These are phyloP conservation scores for Epichloe brachyelytri DNA, from an alignment of 2,329 filamentous ascomycete genomes.

Conservation along the genomic window DNA sequence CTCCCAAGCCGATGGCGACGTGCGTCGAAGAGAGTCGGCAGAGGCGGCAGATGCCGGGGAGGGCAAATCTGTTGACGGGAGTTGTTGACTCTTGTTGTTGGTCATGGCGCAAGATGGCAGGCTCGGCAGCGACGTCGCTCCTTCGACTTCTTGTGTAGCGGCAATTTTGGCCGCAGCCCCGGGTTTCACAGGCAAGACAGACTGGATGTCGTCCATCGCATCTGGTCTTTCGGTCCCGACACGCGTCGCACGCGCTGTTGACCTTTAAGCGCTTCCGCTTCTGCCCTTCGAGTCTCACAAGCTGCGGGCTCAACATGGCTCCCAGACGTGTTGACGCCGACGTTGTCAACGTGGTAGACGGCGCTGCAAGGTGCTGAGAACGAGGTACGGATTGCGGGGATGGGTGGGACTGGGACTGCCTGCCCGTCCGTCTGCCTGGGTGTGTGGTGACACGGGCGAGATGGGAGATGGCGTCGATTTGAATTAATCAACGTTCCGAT, in stretches of 20 bases:
- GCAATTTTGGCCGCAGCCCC: background rate
- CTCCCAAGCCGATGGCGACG: background rate
- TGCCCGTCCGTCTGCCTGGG: too few relatives aligned
- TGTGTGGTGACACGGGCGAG: too few relatives aligned
- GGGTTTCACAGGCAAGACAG: slow-evolving; percentile 3
- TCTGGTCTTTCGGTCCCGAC: slow-evolving; percentile 2
- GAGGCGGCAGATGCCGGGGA: background rate
- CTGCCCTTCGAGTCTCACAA: background rate
- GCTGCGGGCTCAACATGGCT: background rate
- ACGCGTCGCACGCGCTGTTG: slow-evolving; percentile 2
- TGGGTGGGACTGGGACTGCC: too few relatives aligned
- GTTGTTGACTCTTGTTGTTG: background rate
- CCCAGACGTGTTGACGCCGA: background rate
- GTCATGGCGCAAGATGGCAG: background rate
- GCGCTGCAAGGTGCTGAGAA: background rate
- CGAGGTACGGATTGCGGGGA: background rate
- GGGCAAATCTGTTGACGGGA: background rate
- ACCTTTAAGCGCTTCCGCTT: slow-evolving; percentile 2
- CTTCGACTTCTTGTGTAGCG: background rate
- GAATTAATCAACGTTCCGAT: too few relatives aligned
- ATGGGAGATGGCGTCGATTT: too few relatives aligned
- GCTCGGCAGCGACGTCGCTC: background rate
- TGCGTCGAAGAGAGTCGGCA: background rate
- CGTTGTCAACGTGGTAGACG: background rate
- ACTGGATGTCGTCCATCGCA: slow-evolving; percentile 1